phyloP scores from a whole-genome alignment of 2,329 filamentous ascomycete genomes.

The Elsinoe ampelina region DNA sequence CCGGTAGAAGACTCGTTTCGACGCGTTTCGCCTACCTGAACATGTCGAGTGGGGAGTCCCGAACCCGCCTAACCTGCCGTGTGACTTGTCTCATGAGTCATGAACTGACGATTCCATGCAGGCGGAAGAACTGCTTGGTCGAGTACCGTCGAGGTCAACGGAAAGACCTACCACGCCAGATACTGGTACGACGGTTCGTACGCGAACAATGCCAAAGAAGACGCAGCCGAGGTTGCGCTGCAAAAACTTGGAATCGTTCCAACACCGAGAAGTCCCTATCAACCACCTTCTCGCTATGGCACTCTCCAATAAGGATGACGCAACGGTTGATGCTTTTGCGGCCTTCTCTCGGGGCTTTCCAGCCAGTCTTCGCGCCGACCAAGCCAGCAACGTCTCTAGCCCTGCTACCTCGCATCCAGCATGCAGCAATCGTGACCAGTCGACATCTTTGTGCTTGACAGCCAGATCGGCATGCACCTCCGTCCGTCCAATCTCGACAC shows the following conservation, averaged over 20 bases:
- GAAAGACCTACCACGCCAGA: slow-evolving; percentile 57
- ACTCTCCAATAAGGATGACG: slow-evolving; percentile 5
- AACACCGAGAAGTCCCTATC: slow-evolving; percentile 8
- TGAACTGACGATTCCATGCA: slow-evolving; percentile 29
- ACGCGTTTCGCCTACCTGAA: not conserved
- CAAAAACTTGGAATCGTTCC: slow-evolving; percentile 30
- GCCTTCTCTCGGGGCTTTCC: not conserved
- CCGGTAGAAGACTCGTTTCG: not conserved
- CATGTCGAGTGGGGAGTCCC: not conserved
- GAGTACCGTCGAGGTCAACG: slow-evolving; percentile 63
- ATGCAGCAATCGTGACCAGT: not conserved
- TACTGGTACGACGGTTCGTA: slow-evolving; percentile 90
- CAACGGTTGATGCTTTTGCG: slow-evolving; percentile 2
- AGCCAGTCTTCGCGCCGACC: not conserved
- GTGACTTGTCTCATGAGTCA: slow-evolving; percentile 10
- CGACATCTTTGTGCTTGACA: not conserved
- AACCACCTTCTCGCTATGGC: slow-evolving; percentile 10
- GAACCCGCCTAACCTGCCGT: not conserved
- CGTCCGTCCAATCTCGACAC: not conserved
- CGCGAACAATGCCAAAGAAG: slow-evolving; percentile 78
- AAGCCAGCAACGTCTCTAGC: not conserved
- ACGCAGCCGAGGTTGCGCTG: slow-evolving; percentile 76
- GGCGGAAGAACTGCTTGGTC: slow-evolving; percentile 90
- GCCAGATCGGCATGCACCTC: not conserved
- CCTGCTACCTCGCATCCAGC: not conserved